phyloP scores from a whole-genome alignment of 805 yeast species.

The Dipodascopsis uninucleata region DNA sequence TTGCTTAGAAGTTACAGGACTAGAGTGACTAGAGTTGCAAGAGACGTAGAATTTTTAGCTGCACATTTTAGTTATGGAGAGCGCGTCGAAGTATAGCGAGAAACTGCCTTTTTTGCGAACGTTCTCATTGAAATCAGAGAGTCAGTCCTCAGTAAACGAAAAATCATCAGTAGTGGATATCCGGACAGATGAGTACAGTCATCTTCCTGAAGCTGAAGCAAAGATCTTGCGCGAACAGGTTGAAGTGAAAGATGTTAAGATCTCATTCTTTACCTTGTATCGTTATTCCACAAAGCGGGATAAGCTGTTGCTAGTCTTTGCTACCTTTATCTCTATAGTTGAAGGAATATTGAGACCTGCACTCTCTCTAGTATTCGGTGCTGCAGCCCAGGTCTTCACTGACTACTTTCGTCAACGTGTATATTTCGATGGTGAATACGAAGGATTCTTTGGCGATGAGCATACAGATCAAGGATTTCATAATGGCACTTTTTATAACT shows the following conservation, averaged over 20 bases:
- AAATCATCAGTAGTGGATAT: no score
- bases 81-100: no score
- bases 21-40: no score
- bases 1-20: no score
- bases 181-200: conserved; percentile 26
- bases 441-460: conserved; percentile 24
- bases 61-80: no score
- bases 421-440: conserved; percentile 3
- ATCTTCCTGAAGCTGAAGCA: conserved; percentile 35
- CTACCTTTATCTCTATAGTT: conserved; percentile 34
- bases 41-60: no score
- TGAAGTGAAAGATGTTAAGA: conserved; percentile 22
- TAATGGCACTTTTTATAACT: conserved; percentile 5
- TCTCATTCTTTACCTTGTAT: conserved; percentile 32
- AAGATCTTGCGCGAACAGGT: conserved; percentile 36
- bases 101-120: no score
- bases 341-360: conserved; percentile 42
- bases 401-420: conserved; percentile 35
- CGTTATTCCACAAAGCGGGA: conserved; percentile 33
- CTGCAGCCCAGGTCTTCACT: conserved; percentile 37
- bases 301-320: conserved; percentile 5
- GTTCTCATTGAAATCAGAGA: no score
- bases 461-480: no score
- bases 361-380: conserved; percentile 40
- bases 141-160: no score